Percentiles rank a stretch among this genome's conserved stretches.
These are phyloP conservation scores for Cystobasidium slooffiae DNA, from an alignment of 1,284 basidiomycete genomes.

Conservation along the genomic window DNA sequence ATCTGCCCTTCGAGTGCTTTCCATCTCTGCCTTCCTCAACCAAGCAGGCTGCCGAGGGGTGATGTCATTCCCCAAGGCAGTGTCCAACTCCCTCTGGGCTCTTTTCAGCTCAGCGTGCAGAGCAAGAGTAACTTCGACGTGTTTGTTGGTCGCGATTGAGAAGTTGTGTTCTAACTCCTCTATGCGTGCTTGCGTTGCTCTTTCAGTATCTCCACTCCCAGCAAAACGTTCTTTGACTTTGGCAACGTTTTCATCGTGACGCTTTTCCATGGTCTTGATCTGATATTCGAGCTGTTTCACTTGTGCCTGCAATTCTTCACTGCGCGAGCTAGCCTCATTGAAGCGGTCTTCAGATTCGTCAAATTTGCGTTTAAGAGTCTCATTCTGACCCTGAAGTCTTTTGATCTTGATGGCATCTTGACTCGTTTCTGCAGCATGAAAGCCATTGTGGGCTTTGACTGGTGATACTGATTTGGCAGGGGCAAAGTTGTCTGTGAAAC, in stretches of 20 bases:
- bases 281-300: conserved; percentile 16
- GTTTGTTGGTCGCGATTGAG: neutral
- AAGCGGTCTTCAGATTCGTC: conserved; percentile 31
- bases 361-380: neutral
- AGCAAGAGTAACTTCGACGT: neutral
- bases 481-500: neutral
- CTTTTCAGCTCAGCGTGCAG: neutral
- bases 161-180: neutral
- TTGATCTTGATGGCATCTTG: neutral
- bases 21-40: neutral
- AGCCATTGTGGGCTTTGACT: neutral
- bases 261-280: neutral
- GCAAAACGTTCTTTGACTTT: neutral
- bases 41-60: neutral
- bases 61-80: neutral
- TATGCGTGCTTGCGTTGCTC: neutral
- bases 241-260: conserved; percentile 10
- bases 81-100: neutral
- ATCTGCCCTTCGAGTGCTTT: neutral
- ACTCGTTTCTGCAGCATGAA: too few relatives aligned
- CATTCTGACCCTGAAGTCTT: neutral
- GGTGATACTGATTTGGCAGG: neutral
- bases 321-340: conserved; percentile 8
- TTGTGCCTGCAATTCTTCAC: neutral
- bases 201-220: neutral